Base-by-base conservation (phyloP, 116 monocot species). In the Iris pallida region DNA sequence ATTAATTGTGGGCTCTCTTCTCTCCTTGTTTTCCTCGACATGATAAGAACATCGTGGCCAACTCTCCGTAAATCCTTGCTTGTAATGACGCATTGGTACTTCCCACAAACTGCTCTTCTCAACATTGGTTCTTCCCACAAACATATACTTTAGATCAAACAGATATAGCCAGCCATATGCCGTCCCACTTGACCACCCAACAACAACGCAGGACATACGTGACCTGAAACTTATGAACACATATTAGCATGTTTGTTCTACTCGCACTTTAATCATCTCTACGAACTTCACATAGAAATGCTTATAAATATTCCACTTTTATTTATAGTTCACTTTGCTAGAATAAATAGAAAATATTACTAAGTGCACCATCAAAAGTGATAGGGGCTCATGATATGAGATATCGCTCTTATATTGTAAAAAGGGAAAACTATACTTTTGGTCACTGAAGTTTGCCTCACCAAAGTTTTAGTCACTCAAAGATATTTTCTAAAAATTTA, bases 11-110 rank as follows among this genome's bases (percentile, higher is more conserved):
- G 30, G 30, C 41, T 16, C 18, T 69, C 68, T 69, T 73, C 69
- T 58, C 64, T 69, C 81, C 81, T 64, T 73, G 56, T 76, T 81
- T 81, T 76, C 58, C 77, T 81, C 77, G 81, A 81, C 81, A 81
- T 69, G 77, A 81, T 77, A 68, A 69, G 65, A 71, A 44, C 7
- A 64, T 30, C 18, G 67, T 62, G 2, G 46, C 61, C 41, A 66
- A 71, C 71, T 67, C 46, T 63, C 75, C 75, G 62, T 65, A 80
- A 75, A 59, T 80, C 80, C 51, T 45, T 80, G 73, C 73, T 30
- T 68, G 19, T 18, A 45, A 44, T 78, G 67, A 73, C 73, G 46
- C 60, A 4, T 72, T 78, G 77, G 71, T 57, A 65, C 71, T 77
- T 59, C 65, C 48, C 71, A 45, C 44, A 16, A 15, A 9, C 18